phyloP scores from a whole-genome alignment of 2,329 filamentous ascomycete genomes.

The Alternaria triticimaculans region DNA sequence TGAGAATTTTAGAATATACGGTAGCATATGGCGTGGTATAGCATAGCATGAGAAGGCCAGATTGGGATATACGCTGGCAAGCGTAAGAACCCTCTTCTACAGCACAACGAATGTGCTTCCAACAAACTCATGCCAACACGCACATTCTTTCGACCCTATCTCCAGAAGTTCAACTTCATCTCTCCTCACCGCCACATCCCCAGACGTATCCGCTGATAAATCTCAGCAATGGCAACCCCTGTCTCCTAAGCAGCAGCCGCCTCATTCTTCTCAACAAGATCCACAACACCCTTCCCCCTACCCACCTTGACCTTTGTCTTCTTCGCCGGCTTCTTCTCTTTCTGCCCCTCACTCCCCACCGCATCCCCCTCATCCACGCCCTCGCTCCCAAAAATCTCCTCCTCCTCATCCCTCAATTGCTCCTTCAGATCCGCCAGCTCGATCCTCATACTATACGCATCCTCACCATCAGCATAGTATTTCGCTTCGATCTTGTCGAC shows the following conservation, averaged over 20 bases:
- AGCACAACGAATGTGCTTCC: neutral
- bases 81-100: neutral
- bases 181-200: neutral
- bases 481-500: conserved; percentile 70
- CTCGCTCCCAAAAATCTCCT: conserved; percentile 43
- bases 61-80: neutral
- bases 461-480: conserved; percentile 97
- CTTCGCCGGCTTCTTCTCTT: conserved; percentile 25
- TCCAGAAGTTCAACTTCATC: neutral
- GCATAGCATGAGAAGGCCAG: neutral
- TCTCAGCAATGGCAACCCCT: neutral
- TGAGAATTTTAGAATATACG: neutral
- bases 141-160: neutral
- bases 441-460: conserved; percentile 93
- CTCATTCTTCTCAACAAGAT: conserved; percentile 75
- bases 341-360: conserved; percentile 45
- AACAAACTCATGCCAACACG: neutral
- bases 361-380: conserved; percentile 44
- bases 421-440: conserved; percentile 69
- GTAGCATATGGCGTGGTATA: neutral
- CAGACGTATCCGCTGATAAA: neutral
- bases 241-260: conserved; percentile 20
- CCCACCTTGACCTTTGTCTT: conserved; percentile 81
- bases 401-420: conserved; percentile 56
- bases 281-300: conserved; percentile 77